Conservation (phyloP, 73 alveolate species). For the Paramecium pentaurelia region DNA sequence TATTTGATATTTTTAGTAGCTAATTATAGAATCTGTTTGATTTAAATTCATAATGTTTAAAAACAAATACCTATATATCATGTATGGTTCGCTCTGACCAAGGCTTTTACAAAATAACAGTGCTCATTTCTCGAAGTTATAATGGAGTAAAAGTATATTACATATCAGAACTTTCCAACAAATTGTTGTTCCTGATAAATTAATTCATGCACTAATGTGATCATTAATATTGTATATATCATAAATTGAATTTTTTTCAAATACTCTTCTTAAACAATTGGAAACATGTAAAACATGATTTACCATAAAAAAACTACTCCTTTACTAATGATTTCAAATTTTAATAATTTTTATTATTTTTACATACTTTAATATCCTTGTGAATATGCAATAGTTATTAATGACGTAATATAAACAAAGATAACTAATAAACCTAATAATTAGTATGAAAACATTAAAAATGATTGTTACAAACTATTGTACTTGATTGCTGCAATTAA, state of each 20-base stretch:
- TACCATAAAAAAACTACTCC: background rate
- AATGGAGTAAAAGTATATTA: background rate
- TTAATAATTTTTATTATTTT: background rate
- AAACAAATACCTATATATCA: background rate
- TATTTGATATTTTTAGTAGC: background rate
- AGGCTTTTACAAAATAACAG: background rate
- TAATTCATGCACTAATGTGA: background rate
- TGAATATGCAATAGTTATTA: background rate
- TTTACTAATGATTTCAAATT: background rate
- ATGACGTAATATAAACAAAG: background rate
- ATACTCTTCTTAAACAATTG: background rate
- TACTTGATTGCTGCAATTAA: background rate
- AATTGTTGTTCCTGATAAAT: constrained; percentile 1
- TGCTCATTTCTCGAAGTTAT: background rate
- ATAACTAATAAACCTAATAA: background rate
- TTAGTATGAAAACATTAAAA: background rate
- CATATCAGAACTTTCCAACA: background rate
- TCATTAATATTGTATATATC: background rate
- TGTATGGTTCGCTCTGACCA: background rate
- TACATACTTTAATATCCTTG: background rate
- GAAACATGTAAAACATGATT: background rate
- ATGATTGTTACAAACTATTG: background rate
- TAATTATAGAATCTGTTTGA: background rate
- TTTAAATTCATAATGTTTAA: background rate
- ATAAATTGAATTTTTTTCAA: background rate